Conservation (phyloP, 305 asterid genomes). For the Solanum hybrid region DNA sequence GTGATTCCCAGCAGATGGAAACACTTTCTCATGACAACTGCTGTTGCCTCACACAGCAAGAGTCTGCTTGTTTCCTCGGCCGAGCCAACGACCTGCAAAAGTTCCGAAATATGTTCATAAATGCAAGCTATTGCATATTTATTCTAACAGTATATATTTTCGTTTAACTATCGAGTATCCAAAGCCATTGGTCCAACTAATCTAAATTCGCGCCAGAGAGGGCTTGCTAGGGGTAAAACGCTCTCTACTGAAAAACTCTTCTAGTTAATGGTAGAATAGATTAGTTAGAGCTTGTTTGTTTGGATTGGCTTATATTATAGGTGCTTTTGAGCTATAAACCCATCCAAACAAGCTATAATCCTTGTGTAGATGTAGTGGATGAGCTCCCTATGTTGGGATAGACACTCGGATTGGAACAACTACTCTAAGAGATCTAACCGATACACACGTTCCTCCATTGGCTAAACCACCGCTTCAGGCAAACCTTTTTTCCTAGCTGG, state of each 20-base stretch:
- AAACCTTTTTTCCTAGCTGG: neutral
- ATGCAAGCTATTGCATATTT: neutral
- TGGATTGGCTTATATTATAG: neutral
- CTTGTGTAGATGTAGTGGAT: neutral
- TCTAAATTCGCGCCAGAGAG: neutral
- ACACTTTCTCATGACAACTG: conserved; percentile 81
- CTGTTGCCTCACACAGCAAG: conserved; percentile 86
- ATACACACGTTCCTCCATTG: neutral
- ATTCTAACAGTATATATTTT: neutral
- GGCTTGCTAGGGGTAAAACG: neutral
- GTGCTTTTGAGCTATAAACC: neutral
- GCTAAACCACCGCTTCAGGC: neutral
- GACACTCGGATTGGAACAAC: neutral
- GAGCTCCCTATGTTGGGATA: neutral
- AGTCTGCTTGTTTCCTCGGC: conserved; percentile 67
- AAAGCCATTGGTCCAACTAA: neutral
- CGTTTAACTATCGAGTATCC: neutral
- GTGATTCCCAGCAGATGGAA: conserved; percentile 81
- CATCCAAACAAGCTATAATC: neutral
- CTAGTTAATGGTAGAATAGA: neutral
- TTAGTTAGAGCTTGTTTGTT: neutral
- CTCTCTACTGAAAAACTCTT: neutral
- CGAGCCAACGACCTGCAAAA: conserved; percentile 71
- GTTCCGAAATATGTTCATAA: neutral
- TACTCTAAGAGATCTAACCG: neutral